Percentiles rank a stretch among this genome's conserved stretches.
Conservation (phyloP, 2,329 filamentous ascomycete species). For the Sclerotinia borealis region DNA sequence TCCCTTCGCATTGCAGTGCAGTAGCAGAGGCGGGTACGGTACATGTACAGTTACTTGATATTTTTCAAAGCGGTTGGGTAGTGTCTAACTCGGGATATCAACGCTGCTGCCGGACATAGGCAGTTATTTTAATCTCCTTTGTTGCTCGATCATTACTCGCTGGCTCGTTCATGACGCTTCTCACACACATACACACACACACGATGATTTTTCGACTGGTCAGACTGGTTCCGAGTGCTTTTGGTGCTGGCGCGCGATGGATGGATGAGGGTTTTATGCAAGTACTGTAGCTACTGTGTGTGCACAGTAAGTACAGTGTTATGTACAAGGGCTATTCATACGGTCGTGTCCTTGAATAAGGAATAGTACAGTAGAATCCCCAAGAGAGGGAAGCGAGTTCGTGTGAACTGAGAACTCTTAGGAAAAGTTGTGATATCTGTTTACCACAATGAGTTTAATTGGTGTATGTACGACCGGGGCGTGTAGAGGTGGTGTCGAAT, state of each 20-base stretch:
- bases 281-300: too few relatives aligned
- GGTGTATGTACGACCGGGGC: constrained; percentile 10
- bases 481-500: neutral
- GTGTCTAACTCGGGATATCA: constrained; percentile 1
- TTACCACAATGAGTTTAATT: constrained; percentile 3
- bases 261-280: constrained; percentile 1
- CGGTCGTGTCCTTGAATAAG: constrained; percentile 6
- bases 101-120: constrained; percentile 6
- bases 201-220: neutral
- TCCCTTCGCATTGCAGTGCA: constrained; percentile 7
- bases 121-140: constrained; percentile 1
- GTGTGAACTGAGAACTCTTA: neutral
- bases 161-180: neutral
- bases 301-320: too few relatives aligned
- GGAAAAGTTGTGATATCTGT: constrained; percentile 7
- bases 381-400: constrained; percentile 10
- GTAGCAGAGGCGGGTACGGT: neutral
- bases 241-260: constrained; percentile 11
- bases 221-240: neutral
- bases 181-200: neutral
- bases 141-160: constrained; percentile 4
- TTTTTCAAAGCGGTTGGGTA: constrained; percentile 1
- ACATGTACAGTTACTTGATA: neutral
- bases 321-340: constrained; percentile 2
- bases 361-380: constrained; percentile 3